Conservation (phyloP, 208 protist genomes). For the Leishmania tropica region DNA sequence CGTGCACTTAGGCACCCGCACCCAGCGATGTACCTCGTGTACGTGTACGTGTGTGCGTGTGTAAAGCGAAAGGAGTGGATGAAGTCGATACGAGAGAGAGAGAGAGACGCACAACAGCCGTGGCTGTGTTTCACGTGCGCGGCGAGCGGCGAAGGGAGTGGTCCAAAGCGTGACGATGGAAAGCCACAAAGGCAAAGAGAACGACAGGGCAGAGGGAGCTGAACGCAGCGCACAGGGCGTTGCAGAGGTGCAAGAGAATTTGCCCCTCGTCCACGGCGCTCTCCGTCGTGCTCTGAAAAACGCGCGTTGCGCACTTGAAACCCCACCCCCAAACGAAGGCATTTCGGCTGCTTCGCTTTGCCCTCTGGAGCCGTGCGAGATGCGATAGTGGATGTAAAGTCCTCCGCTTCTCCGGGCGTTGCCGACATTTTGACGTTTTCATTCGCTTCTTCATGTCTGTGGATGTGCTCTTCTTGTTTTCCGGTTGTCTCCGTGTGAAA, state of each 20-base stretch:
- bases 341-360: neutral
- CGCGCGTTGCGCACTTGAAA: too few species aligned
- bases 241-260: neutral
- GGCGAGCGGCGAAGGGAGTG: neutral
- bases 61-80: neutral
- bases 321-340: neutral
- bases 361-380: neutral
- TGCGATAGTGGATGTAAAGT: neutral
- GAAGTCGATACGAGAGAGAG: slow-evolving; percentile 1
- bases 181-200: neutral
- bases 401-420: neutral
- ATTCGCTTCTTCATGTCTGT: neutral
- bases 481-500: neutral
- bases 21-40: neutral
- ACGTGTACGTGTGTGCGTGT: neutral
- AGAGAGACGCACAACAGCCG: neutral
- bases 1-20: neutral
- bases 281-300: neutral
- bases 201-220: neutral
- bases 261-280: neutral
- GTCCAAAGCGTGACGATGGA: neutral
- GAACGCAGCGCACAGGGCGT: neutral
- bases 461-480: neutral
- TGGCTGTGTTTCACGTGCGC: neutral
- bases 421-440: neutral